Evolutionary conservation across 2,329 filamentous ascomycete genomes (phyloP).

Genomic region (Aureobasidium zeae): DNA sequence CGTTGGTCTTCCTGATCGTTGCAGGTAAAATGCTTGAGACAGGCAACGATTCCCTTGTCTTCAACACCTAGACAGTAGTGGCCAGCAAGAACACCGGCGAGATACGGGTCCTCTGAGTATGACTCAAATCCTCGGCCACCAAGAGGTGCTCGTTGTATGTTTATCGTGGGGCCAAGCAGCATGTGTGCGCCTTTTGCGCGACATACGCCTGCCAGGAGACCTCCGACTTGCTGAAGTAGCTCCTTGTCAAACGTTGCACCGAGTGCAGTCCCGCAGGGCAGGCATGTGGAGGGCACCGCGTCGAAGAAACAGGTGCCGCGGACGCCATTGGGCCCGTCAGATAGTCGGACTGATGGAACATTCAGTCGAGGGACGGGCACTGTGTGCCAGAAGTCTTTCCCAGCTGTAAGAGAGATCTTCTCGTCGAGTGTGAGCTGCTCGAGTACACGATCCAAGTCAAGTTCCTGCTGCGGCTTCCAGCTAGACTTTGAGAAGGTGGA

Average conservation of each 20-base stretch:
- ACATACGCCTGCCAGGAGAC: slow-evolving; percentile 60
- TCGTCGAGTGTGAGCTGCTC: slow-evolving; percentile 23
- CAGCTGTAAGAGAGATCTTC: slow-evolving; percentile 22
- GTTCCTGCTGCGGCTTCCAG: not conserved
- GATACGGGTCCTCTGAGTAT: slow-evolving; percentile 70
- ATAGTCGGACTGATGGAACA: slow-evolving; percentile 1
- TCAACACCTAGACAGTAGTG: slow-evolving; percentile 55
- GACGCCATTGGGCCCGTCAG: slow-evolving; percentile 60
- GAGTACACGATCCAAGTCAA: slow-evolving; percentile 24
- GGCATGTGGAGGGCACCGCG: slow-evolving; percentile 55
- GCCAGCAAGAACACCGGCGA: slow-evolving; percentile 64
- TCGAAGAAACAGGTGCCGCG: slow-evolving; percentile 60
- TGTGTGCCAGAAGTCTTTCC: slow-evolving; percentile 6
- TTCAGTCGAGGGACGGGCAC: not conserved
- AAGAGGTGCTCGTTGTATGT: slow-evolving; percentile 73
- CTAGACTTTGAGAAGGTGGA: not conserved
- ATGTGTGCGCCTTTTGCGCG: slow-evolving; percentile 66
- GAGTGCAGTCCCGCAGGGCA: slow-evolving; percentile 68
- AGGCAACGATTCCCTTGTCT: slow-evolving; percentile 62
- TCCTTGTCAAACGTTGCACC: slow-evolving; percentile 70
- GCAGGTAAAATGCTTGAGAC: slow-evolving; percentile 67
- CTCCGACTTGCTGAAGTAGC: slow-evolving; percentile 58
- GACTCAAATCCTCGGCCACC: slow-evolving; percentile 81
- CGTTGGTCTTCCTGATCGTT: slow-evolving; percentile 65
- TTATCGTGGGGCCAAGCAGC: slow-evolving; percentile 67